Conservation (phyloP, 768 basidiomycete genomes). For the Calocybe cyanea region DNA sequence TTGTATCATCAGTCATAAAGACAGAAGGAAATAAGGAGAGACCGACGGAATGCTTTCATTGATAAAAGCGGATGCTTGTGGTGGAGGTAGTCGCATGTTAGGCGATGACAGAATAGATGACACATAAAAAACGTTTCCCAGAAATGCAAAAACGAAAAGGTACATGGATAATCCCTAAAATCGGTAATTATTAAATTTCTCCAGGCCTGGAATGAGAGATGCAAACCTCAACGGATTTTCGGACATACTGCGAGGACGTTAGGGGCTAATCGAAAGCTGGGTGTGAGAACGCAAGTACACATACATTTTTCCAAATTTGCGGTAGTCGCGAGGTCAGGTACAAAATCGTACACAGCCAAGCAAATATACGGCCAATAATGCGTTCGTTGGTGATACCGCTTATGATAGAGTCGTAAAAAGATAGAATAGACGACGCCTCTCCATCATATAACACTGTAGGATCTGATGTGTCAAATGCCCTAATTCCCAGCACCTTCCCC, state of each 20-base stretch:
- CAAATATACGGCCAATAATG: conserved; percentile 83
- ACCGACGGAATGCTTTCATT: conserved; percentile 84
- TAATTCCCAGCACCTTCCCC: conserved; percentile 44
- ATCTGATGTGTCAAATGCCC: conserved; percentile 10
- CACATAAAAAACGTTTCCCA: conserved; percentile 93
- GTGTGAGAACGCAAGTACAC: conserved; percentile 26
- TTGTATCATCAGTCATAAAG: not conserved
- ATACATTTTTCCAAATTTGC: conserved; percentile 98
- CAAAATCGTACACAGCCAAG: conserved; percentile 90
- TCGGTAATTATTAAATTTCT: conserved; percentile 3
- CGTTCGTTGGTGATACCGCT: conserved; percentile 43
- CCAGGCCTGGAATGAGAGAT: not conserved
- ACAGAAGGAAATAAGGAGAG: not conserved
- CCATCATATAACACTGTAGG: conserved; percentile 5
- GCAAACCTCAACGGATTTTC: conserved; percentile 84
- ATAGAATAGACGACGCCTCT: conserved; percentile 1
- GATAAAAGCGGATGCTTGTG: conserved; percentile 62
- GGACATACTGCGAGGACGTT: conserved; percentile 53
- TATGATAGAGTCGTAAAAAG: conserved; percentile 20
- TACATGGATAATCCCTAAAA: conserved; percentile 85
- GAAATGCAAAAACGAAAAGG: conserved; percentile 90
- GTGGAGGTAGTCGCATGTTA: conserved; percentile 49
- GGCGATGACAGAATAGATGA: conserved; percentile 84
- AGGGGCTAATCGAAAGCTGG: not conserved
- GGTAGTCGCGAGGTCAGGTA: conserved; percentile 93